These are phyloP conservation scores for Leccinum olivaceoglutinosum DNA, from an alignment of 1,284 basidiomycete species.

Conservation along the genomic window DNA sequence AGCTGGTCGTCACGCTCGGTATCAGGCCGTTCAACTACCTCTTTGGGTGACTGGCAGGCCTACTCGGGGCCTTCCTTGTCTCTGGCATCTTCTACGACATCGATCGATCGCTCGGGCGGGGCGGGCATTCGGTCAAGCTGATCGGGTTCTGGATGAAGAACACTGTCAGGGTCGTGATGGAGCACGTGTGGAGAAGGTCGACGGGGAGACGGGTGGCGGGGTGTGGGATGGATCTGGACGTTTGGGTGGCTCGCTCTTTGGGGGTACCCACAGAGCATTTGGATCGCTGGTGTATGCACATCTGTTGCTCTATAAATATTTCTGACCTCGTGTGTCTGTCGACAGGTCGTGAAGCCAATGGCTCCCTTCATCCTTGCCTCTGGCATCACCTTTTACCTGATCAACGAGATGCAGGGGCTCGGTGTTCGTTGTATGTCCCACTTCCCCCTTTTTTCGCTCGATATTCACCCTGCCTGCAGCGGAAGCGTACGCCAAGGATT, in stretches of 20 bases:
- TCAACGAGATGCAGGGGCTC: too few species aligned
- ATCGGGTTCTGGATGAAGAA: slow-evolving; percentile 36
- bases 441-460: too few species aligned
- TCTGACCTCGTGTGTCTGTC: too few species aligned
- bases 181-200: slow-evolving; percentile 38
- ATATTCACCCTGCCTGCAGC: too few species aligned
- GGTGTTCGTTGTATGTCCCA: too few species aligned
- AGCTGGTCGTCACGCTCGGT: slow-evolving; percentile 21
- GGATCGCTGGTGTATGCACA: too few species aligned
- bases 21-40: slow-evolving; percentile 27
- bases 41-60: slow-evolving; percentile 41
- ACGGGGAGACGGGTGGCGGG: slow-evolving; percentile 42
- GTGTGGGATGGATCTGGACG: slow-evolving; percentile 44
- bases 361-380: too few species aligned
- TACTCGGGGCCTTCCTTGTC: slow-evolving; percentile 50
- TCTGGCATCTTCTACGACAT: slow-evolving; percentile 55
- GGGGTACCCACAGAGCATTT: too few species aligned
- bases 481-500: too few species aligned
- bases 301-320: too few species aligned
- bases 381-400: too few species aligned
- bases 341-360: too few species aligned
- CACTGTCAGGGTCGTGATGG: slow-evolving; percentile 46
- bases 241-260: slow-evolving; percentile 43
- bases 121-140: slow-evolving; percentile 35
- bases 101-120: slow-evolving; percentile 53